These are phyloP conservation scores for Blastobotrys robertii DNA, from an alignment of 805 yeast species.

Conservation along the genomic window DNA sequence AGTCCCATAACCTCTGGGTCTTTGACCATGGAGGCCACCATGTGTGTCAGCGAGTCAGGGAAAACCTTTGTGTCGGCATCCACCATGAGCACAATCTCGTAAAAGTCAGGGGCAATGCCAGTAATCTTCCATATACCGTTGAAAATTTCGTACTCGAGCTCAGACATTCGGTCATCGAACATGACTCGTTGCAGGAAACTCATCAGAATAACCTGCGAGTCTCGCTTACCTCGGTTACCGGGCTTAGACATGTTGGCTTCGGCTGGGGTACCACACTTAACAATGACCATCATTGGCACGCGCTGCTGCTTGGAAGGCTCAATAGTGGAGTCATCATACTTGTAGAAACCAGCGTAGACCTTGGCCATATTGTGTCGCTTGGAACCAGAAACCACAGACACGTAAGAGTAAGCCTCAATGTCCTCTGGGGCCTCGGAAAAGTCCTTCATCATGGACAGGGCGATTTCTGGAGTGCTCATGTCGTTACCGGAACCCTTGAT, in stretches of 20 bases:
- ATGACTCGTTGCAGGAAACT: conserved; percentile 79
- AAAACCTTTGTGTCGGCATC: conserved; percentile 89
- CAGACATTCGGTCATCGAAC: conserved; percentile 91
- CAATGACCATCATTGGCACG: conserved; percentile 66
- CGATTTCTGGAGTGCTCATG: conserved; percentile 80
- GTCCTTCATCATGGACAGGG: conserved; percentile 76
- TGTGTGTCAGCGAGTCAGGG: conserved; percentile 82
- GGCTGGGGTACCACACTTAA: conserved; percentile 84
- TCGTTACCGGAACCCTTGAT: conserved; percentile 93
- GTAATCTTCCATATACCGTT: conserved; percentile 71
- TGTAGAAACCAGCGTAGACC: conserved; percentile 89
- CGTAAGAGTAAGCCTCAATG: conserved; percentile 77
- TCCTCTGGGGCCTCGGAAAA: conserved; percentile 61
- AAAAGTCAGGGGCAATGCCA: conserved; percentile 73
- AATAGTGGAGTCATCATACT: conserved; percentile 66
- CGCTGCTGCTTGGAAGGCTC: conserved; percentile 70
- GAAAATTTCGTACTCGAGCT: conserved; percentile 70
- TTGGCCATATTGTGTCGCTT: conserved; percentile 98
- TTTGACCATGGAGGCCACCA: conserved; percentile 81
- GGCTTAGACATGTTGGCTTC: conserved; percentile 69
- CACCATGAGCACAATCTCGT: conserved; percentile 81
- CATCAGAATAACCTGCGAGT: conserved; percentile 86
- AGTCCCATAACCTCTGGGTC: conserved; percentile 85
- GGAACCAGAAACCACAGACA: conserved; percentile 89
- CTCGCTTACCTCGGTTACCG: conserved; percentile 91